Percentiles rank a stretch among this genome's conserved stretches.
Evolutionary conservation across 1,284 basidiomycete genomes (phyloP).

Genomic region (Earliella scabrosa): DNA sequence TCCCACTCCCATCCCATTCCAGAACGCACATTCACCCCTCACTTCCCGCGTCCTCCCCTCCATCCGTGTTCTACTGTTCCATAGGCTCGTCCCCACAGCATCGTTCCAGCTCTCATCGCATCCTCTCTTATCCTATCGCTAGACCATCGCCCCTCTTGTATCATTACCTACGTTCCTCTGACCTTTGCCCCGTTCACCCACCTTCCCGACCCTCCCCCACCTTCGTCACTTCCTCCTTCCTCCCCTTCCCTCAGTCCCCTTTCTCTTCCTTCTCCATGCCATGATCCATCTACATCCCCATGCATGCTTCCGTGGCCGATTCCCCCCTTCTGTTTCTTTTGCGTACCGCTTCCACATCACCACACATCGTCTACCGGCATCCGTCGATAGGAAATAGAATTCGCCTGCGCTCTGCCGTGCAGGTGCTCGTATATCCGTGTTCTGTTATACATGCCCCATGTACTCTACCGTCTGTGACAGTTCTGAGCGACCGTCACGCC

Average conservation of each 20-base stretch:
- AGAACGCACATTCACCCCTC: background rate
- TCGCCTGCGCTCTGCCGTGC: constrained; percentile 24
- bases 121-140: constrained; percentile 6
- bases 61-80: background rate
- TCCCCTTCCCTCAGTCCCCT: background rate
- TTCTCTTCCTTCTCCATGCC: constrained; percentile 3
- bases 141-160: constrained; percentile 20
- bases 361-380: background rate
- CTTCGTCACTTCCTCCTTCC: background rate
- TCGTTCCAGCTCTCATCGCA: constrained; percentile 7
- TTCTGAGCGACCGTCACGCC: too few relatives aligned
- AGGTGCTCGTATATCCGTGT: constrained; percentile 25
- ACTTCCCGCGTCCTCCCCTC: background rate
- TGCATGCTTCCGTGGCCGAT: constrained; percentile 14
- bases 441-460: constrained; percentile 31
- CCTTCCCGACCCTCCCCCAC: background rate
- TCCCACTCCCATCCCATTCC: background rate
- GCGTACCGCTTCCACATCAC: background rate
- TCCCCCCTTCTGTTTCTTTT: constrained; percentile 1
- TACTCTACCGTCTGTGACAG: too few relatives aligned
- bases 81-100: background rate
- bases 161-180: constrained; percentile 18
- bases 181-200: background rate
- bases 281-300: constrained; percentile 10
- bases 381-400: constrained; percentile 18